Percentiles rank a stretch among this genome's conserved stretches.
These are phyloP conservation scores for Phytophthora fragariaefolia DNA, from an alignment of 352 stramenopile species.

Conservation along the genomic window DNA sequence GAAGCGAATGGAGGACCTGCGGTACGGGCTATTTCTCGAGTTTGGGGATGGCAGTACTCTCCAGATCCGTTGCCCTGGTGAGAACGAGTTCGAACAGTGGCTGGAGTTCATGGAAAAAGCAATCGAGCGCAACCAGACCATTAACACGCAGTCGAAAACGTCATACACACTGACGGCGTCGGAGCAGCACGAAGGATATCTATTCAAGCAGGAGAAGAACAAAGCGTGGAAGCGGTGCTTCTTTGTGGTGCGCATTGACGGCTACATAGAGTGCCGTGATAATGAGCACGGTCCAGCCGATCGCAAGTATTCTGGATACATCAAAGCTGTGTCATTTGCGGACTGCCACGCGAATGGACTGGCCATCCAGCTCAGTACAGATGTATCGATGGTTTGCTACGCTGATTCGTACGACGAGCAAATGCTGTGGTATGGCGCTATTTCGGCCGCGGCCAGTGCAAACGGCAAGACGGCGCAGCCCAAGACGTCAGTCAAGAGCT, in stretches of 20 bases:
- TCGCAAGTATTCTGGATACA: conserved; percentile 63
- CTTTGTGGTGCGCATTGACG: conserved; percentile 73
- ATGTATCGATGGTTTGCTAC: conserved; percentile 73
- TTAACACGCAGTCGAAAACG: conserved; percentile 66
- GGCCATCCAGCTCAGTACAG: conserved; percentile 72
- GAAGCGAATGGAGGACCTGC: conserved; percentile 49
- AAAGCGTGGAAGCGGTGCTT: conserved; percentile 64
- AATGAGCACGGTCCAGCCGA: conserved; percentile 50
- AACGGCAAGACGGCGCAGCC: conserved; percentile 52
- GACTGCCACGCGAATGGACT: conserved; percentile 76
- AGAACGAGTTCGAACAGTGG: conserved; percentile 63
- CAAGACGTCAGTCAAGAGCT: conserved; percentile 66
- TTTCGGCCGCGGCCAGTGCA: conserved; percentile 61
- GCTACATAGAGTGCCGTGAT: conserved; percentile 75
- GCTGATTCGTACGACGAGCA: conserved; percentile 81
- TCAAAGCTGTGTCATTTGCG: conserved; percentile 72
- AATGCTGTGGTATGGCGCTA: conserved; percentile 84
- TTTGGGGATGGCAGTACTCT: conserved; percentile 55
- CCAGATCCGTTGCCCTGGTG: conserved; percentile 52
- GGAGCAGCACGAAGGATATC: conserved; percentile 72
- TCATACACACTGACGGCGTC: conserved; percentile 71
- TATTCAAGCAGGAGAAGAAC: conserved; percentile 71
- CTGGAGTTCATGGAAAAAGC: conserved; percentile 50
- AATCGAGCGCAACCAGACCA: conserved; percentile 60
- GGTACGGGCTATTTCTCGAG: conserved; percentile 59